Evolutionary conservation across 1,284 basidiomycete species (phyloP).

Genomic region (Heterobasidion parviporum): DNA sequence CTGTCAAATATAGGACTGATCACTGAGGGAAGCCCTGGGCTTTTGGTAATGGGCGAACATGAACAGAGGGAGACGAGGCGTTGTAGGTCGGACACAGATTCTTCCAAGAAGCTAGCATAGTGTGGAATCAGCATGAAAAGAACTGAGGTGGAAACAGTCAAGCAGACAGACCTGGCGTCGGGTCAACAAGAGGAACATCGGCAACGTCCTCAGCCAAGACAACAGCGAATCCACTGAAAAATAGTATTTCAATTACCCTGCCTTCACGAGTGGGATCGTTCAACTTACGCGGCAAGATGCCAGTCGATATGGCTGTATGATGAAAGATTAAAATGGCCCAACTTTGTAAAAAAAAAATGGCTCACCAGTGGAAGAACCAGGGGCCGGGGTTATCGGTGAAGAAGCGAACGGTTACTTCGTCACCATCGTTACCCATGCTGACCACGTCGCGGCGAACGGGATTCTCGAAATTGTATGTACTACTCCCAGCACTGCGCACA

Average conservation of each 20-base stretch:
- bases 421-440: constrained; percentile 14
- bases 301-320: constrained; percentile 2
- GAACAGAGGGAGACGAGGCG: neutral
- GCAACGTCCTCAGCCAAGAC: neutral
- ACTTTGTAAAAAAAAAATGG: neutral
- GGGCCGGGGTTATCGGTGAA: constrained; percentile 38
- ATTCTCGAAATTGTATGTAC: constrained; percentile 29
- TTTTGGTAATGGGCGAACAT: no score
- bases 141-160: neutral
- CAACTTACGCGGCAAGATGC: neutral
- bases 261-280: neutral
- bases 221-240: neutral
- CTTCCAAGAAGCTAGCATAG: neutral
- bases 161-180: neutral
- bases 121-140: neutral
- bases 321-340: no score
- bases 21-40: no score
- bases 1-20: no score
- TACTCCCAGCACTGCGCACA: constrained; percentile 14
- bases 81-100: neutral
- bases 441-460: constrained; percentile 24
- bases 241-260: neutral
- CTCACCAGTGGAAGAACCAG: constrained; percentile 20
- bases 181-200: neutral
- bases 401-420: constrained; percentile 22